These are phyloP conservation scores for Fusarium sp. DNA, from an alignment of 2,329 filamentous ascomycete species.

Conservation along the genomic window DNA sequence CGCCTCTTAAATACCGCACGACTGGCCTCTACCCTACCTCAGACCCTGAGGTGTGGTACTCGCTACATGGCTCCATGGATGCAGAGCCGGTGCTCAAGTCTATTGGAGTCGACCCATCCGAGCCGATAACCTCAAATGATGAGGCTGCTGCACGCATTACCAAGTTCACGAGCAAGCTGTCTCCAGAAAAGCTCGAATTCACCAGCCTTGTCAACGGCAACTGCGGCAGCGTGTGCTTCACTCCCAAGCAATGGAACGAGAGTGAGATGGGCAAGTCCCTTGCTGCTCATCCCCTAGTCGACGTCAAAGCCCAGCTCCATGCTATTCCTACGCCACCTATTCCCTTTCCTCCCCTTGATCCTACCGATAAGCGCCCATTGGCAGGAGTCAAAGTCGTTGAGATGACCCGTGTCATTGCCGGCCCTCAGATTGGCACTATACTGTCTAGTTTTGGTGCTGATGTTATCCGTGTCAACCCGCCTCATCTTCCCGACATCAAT, in stretches of 20 bases:
- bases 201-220: constrained; percentile 16
- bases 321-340: constrained; percentile 12
- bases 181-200: constrained; percentile 34
- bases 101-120: constrained; percentile 53
- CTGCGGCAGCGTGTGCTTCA: constrained; percentile 15
- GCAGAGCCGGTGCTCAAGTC: constrained; percentile 57
- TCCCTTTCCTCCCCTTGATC: constrained; percentile 2
- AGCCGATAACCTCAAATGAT: constrained; percentile 34
- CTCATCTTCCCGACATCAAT: constrained; percentile 21
- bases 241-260: constrained; percentile 25
- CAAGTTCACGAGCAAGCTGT: constrained; percentile 31
- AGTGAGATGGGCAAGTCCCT: constrained; percentile 27
- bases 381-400: constrained; percentile 14
- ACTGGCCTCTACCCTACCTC: constrained; percentile 59
- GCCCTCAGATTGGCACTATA: constrained; percentile 16
- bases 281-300: constrained; percentile 11
- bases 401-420: constrained; percentile 26
- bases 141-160: constrained; percentile 42
- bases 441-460: constrained; percentile 20
- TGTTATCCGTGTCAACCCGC: constrained; percentile 13
- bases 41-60: constrained; percentile 59
- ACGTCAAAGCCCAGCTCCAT: constrained; percentile 12
- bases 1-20: constrained; percentile 22
- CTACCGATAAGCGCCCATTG: neutral
- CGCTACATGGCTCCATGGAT: constrained; percentile 61